Evolutionary conservation across 2,329 filamentous ascomycete genomes (phyloP).

Genomic region (Penicillium corylophilum): DNA sequence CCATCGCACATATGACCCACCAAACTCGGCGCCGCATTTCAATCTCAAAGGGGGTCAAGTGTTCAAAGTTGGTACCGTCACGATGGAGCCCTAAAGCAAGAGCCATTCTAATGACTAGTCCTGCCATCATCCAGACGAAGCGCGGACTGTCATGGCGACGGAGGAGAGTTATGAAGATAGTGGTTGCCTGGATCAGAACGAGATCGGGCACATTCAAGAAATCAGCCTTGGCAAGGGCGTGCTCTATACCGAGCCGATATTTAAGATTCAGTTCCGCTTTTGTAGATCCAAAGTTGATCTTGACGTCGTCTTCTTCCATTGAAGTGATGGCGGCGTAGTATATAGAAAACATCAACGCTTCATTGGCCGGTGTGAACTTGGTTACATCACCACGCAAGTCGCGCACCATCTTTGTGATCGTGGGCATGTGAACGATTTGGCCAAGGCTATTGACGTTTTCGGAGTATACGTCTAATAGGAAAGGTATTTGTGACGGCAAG

Average conservation of each 20-base stretch:
- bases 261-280: slow-evolving; percentile 23
- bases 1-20: slow-evolving; percentile 50
- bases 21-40: slow-evolving; percentile 42
- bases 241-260: slow-evolving; percentile 20
- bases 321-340: slow-evolving; percentile 58
- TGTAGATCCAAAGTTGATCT: slow-evolving; percentile 18
- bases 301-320: slow-evolving; percentile 57
- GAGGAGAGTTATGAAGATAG: slow-evolving; percentile 17
- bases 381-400: slow-evolving; percentile 36
- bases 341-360: slow-evolving; percentile 58
- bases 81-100: slow-evolving; percentile 22
- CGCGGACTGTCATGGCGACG: slow-evolving; percentile 23
- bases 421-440: slow-evolving; percentile 33
- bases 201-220: slow-evolving; percentile 21
- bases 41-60: slow-evolving; percentile 53
- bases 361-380: slow-evolving; percentile 44
- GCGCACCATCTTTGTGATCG: slow-evolving; percentile 29
- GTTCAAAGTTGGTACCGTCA: slow-evolving; percentile 17
- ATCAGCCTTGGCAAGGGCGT: slow-evolving; percentile 22
- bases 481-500: slow-evolving; percentile 56
- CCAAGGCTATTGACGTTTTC: slow-evolving; percentile 52
- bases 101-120: slow-evolving; percentile 20
- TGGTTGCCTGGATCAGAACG: slow-evolving; percentile 17
- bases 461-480: slow-evolving; percentile 51
- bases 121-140: slow-evolving; percentile 28